Conservation (phyloP, 371 early-diverging fungal species). For the Nematocida sp. region DNA sequence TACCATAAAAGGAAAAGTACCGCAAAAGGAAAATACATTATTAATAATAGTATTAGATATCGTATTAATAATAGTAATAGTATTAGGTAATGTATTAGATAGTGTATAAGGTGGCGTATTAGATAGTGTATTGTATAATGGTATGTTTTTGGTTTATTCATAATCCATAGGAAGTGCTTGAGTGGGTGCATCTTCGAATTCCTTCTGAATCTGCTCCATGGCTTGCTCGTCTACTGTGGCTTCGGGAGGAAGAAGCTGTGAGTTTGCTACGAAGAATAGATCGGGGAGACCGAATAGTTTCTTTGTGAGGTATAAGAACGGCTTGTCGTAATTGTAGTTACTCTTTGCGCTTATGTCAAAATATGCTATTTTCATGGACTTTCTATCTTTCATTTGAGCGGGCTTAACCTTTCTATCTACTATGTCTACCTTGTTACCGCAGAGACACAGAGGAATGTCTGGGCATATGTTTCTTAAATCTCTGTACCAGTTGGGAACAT, state of each 20-base stretch:
- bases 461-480: constrained; percentile 91
- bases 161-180: constrained; percentile 28
- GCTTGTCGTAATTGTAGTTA: constrained; percentile 99
- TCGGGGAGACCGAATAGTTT: constrained; percentile 85
- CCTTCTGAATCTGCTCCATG: constrained; percentile 72
- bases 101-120: too few species aligned
- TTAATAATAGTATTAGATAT: too few species aligned
- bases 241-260: constrained; percentile 91
- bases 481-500: constrained; percentile 99
- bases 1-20: too few species aligned
- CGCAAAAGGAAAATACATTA: too few species aligned
- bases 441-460: constrained; percentile 90
- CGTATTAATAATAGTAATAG: too few species aligned
- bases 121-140: too few species aligned
- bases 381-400: constrained; percentile 81
- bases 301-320: constrained; percentile 96
- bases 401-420: constrained; percentile 99
- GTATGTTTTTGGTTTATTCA: too few species aligned
- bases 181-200: constrained; percentile 67
- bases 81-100: too few species aligned
- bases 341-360: constrained; percentile 97
- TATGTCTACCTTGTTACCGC: constrained; percentile 99
- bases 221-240: constrained; percentile 75
- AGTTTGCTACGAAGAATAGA: constrained; percentile 91
- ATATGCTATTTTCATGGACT: constrained; percentile 79